These are phyloP conservation scores for Herpetomonas tarakana DNA, from an alignment of 208 protist genomes.

Conservation along the genomic window DNA sequence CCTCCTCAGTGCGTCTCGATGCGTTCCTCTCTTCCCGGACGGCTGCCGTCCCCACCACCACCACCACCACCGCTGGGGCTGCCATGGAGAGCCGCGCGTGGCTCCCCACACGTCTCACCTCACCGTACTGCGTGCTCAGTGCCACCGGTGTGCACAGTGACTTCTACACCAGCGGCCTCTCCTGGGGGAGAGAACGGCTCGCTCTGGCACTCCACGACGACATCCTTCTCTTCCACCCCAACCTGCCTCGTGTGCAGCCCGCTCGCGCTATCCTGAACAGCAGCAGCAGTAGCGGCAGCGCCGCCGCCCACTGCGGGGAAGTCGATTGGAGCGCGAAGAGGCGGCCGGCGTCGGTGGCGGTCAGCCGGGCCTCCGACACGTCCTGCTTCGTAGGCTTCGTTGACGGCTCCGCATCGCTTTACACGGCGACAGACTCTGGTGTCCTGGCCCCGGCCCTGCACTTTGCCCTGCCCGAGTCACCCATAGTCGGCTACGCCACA, in stretches of 20 bases:
- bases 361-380: conserved; percentile 50
- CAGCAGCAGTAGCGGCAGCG: background rate
- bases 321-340: background rate
- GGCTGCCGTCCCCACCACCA: too few relatives aligned
- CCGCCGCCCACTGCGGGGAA: background rate
- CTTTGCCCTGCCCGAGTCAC: conserved; percentile 57
- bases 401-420: conserved; percentile 52
- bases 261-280: conserved; percentile 16
- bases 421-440: conserved; percentile 39
- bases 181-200: conserved; percentile 64
- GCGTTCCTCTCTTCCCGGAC: too few relatives aligned
- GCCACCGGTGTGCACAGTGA: conserved; percentile 67
- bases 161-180: conserved; percentile 74
- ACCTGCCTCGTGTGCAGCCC: conserved; percentile 32
- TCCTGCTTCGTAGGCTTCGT: conserved; percentile 57
- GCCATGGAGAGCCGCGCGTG: too few relatives aligned
- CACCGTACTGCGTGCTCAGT: conserved; percentile 73
- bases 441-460: conserved; percentile 20
- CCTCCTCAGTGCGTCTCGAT: too few relatives aligned
- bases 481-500: conserved; percentile 20
- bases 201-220: conserved; percentile 60
- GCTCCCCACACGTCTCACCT: conserved; percentile 66
- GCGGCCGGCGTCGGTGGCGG: conserved; percentile 40
- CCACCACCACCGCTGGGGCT: too few relatives aligned
- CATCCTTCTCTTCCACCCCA: conserved; percentile 68